Percentiles rank a stretch among this genome's conserved stretches.
Evolutionary conservation across 371 early-diverging fungal species (phyloP).

Genomic region (Blastocladiella emersonii): DNA sequence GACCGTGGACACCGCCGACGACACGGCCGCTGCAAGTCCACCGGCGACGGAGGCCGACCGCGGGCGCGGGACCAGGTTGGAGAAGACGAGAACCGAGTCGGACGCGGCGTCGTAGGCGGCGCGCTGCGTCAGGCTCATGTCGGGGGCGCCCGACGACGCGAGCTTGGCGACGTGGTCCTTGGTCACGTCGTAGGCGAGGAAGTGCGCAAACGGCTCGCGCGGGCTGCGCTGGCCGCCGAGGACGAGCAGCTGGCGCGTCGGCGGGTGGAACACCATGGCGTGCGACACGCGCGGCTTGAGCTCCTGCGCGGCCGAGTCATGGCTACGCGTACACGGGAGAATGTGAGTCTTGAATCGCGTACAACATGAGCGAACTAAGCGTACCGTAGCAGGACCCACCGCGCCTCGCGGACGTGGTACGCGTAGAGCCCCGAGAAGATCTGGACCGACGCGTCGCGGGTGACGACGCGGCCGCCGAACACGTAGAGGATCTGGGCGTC

Average conservation of each 20-base stretch:
- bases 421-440: slow-evolving; percentile 74
- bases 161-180: slow-evolving; percentile 53
- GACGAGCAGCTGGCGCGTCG: slow-evolving; percentile 57
- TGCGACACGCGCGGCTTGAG: slow-evolving; percentile 72
- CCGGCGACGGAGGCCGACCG: not conserved
- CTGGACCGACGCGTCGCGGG: slow-evolving; percentile 36
- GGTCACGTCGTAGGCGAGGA: slow-evolving; percentile 66
- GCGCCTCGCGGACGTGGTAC: slow-evolving; percentile 43
- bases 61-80: slow-evolving; percentile 37
- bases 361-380: slow-evolving; percentile 18
- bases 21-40: not conserved
- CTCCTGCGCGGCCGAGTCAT: slow-evolving; percentile 14
- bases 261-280: slow-evolving; percentile 71
- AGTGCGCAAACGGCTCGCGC: slow-evolving; percentile 54
- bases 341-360: not conserved
- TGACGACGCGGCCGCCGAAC: slow-evolving; percentile 72
- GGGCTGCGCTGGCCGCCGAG: slow-evolving; percentile 71
- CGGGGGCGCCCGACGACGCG: slow-evolving; percentile 50
- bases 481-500: slow-evolving; percentile 55
- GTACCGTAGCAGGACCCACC: slow-evolving; percentile 52
- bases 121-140: slow-evolving; percentile 65
- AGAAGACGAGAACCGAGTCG: slow-evolving; percentile 69
- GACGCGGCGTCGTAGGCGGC: slow-evolving; percentile 58
- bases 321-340: slow-evolving; percentile 10
- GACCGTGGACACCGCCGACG: not conserved